These are phyloP conservation scores for Ormosia emarginata DNA, from an alignment of 306 rosid species.

Conservation along the genomic window DNA sequence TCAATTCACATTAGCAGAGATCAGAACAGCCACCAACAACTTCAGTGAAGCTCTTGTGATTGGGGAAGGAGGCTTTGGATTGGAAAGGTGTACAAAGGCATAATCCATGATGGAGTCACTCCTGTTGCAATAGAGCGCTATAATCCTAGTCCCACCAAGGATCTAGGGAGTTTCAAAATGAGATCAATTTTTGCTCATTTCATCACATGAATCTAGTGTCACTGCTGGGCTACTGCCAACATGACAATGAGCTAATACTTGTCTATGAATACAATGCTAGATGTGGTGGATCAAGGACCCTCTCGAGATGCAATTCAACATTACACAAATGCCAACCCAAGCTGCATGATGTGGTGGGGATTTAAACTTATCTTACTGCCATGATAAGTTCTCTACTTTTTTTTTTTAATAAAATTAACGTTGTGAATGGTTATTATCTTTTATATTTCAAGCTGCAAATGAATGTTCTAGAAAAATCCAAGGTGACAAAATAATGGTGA, in stretches of 20 bases:
- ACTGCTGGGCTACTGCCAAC: slow-evolving; percentile 41
- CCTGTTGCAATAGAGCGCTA: slow-evolving; percentile 39
- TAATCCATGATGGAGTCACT: slow-evolving; percentile 23
- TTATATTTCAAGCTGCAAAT: too few relatives aligned
- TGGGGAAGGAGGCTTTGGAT: slow-evolving; percentile 43
- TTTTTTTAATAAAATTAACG: too few relatives aligned
- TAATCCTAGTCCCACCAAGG: slow-evolving; percentile 41
- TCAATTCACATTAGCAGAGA: slow-evolving; percentile 33
- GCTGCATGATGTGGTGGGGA: too few relatives aligned
- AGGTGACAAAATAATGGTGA: too few relatives aligned
- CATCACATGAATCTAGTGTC: slow-evolving; percentile 39
- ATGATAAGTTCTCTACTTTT: too few relatives aligned
- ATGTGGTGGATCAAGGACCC: too few relatives aligned
- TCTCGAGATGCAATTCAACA: too few relatives aligned
- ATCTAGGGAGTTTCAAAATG: slow-evolving; percentile 37
- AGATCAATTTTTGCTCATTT: slow-evolving; percentile 33
- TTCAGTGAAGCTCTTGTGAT: slow-evolving; percentile 34
- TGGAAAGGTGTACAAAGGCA: slow-evolving; percentile 48
- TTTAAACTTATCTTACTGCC: too few relatives aligned
- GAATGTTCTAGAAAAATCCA: too few relatives aligned
- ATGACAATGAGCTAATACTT: slow-evolving; percentile 40
- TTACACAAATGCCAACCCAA: too few relatives aligned
- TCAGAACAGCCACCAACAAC: slow-evolving; percentile 34
- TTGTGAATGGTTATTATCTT: too few relatives aligned
- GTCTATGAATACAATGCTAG: slow-evolving; percentile 44